Base-by-base conservation (phyloP, 192 early-diverging fungal genomes). In the Dissophora globulifera region DNA sequence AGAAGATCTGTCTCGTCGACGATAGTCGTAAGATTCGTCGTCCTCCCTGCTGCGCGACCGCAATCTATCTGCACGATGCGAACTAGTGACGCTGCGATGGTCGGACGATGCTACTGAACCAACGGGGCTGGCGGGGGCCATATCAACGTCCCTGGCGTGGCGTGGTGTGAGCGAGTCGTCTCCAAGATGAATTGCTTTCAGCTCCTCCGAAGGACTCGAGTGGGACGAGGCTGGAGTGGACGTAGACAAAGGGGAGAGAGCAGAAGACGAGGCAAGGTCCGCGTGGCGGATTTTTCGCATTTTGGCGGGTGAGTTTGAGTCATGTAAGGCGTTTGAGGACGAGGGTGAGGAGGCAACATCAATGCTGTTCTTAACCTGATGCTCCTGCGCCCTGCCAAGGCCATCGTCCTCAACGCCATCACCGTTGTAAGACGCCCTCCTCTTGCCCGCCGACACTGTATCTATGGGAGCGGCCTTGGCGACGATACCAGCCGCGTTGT, bases 301-400 rank as follows among this genome's bases (percentile, higher is more conserved):
- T 68, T 82, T 78, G 62, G 69, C 80, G 33, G 69, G 69, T 69
- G 66, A 74, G 62, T 74, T 50, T 41, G 56, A 52, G 49, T 62
- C 62, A 74, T 52, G 53, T 42, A 74, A 70, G 62, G 65, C 67
- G 43, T 65, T 63, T 66, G 69, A 58, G 50, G 29, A 58, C 29
- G 80, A 67, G 64, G 68, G 60, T 30, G 75, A 62, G 47, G 63
- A 81, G 57, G 59, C 50, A 47, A 49, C 62, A 55, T 78, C 76
- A 81, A 74, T 62, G 58, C 75, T 78, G 35, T 67, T 76, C 75
- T 82, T 82, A 67, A 74, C 70, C 70, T 74, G 70, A 52, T 74
- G 47, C 42, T 74, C 56, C 50, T 74, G 70, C 35, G 57, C 54
- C 29, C 68, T 55, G 48, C 48, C 33, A 30, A 31, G 58, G 45